phyloP scores from a whole-genome alignment of 306 rosid species.

The Ceratonia siliqua region DNA sequence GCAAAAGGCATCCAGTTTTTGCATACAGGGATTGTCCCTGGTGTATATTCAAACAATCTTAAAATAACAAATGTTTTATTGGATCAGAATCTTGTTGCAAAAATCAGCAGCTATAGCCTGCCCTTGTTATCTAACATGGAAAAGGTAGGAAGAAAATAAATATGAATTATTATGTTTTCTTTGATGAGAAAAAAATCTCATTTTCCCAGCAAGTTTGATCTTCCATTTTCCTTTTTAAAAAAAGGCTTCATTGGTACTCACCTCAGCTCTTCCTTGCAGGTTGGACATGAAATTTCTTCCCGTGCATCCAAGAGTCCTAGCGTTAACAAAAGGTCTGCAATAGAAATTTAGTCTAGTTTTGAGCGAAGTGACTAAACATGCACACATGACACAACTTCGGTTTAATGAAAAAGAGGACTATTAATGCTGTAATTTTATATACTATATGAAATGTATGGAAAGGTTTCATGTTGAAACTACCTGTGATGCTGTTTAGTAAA shows the following conservation, averaged over 20 bases:
- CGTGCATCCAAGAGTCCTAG: conserved; percentile 43
- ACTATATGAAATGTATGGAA: not conserved
- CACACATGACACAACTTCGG: not conserved
- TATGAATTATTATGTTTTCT: not conserved
- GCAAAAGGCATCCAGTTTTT: conserved; percentile 82
- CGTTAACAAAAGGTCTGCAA: conserved; percentile 53
- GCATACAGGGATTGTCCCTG: conserved; percentile 71
- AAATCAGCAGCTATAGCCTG: conserved; percentile 74
- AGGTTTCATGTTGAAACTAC: not conserved
- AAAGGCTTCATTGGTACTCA: conserved; percentile 31
- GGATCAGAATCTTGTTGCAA: conserved; percentile 76
- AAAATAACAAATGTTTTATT: conserved; percentile 68
- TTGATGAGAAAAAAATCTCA: not conserved
- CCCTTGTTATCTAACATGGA: conserved; percentile 55
- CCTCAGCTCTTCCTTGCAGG: conserved; percentile 51
- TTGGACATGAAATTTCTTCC: conserved; percentile 44
- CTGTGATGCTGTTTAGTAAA: not conserved
- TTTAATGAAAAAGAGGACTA: not conserved
- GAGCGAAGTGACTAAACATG: conserved; percentile 5
- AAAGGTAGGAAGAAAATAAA: conserved; percentile 54
- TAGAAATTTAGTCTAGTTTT: conserved; percentile 24
- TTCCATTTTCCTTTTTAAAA: not conserved
- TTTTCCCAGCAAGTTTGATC: not conserved
- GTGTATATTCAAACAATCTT: conserved; percentile 58
- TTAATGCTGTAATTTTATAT: not conserved